Conservation (phyloP, 768 basidiomycete genomes). For the Psilocybe cyanescens region DNA sequence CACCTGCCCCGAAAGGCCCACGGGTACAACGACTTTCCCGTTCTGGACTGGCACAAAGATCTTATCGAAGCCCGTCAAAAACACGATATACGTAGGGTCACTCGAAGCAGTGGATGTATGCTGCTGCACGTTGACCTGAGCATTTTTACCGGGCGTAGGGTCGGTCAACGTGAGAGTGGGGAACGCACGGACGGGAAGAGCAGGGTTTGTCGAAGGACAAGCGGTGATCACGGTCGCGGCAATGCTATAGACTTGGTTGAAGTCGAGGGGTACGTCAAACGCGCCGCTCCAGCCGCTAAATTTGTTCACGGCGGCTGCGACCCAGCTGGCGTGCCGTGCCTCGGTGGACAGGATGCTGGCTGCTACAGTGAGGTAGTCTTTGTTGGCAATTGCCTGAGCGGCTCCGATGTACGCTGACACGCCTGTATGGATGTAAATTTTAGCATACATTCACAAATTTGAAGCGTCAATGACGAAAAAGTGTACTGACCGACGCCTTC, state of each 20-base stretch:
- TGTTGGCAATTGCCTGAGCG: conserved; percentile 47
- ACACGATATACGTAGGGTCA: conserved; percentile 34
- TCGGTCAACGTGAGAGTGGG: conserved; percentile 43
- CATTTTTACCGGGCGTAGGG: conserved; percentile 27
- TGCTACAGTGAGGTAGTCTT: conserved; percentile 52
- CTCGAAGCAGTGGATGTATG: conserved; percentile 7
- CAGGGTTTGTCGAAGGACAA: conserved; percentile 59
- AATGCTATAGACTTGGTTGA: conserved; percentile 36
- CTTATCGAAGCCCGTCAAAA: conserved; percentile 48
- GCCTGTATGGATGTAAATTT: conserved; percentile 16
- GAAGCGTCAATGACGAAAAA: not conserved
- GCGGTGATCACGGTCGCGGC: conserved; percentile 50
- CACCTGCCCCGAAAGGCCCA: conserved; percentile 43
- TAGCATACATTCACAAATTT: not conserved
- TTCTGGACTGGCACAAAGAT: conserved; percentile 34
- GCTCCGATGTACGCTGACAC: conserved; percentile 63
- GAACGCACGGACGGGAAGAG: conserved; percentile 55
- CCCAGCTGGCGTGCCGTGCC: conserved; percentile 62
- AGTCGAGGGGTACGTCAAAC: conserved; percentile 39
- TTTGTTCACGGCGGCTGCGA: conserved; percentile 47
- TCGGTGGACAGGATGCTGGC: conserved; percentile 63
- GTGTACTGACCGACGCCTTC: conserved; percentile 51
- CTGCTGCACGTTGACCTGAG: conserved; percentile 8
- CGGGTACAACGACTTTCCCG: conserved; percentile 38
- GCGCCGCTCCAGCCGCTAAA: conserved; percentile 52